Conservation (phyloP, 345 rosid genomes). For the Rubroshorea leprosula region DNA sequence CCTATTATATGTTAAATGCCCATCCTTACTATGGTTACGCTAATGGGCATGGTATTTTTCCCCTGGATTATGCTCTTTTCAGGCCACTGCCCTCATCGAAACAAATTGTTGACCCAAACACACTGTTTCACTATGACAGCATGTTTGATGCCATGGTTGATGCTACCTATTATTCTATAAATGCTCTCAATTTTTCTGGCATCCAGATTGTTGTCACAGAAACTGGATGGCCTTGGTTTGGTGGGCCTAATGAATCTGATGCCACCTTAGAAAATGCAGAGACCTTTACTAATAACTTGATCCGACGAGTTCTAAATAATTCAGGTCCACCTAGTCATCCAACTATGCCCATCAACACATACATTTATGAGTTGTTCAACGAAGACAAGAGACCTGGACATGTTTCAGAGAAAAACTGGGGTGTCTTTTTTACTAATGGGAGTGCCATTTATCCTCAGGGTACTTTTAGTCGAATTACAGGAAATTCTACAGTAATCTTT, state of each 20-base stretch:
- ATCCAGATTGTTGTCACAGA: constrained; percentile 80
- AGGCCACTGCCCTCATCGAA: constrained; percentile 64
- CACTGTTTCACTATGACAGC: constrained; percentile 80
- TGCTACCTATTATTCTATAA: constrained; percentile 89
- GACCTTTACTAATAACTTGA: constrained; percentile 68
- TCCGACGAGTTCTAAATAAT: constrained; percentile 61
- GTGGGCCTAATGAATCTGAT: constrained; percentile 70
- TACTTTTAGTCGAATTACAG: constrained; percentile 21
- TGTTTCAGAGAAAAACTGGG: constrained; percentile 81
- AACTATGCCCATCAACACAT: constrained; percentile 56
- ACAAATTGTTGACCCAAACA: constrained; percentile 98
- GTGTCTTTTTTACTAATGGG: constrained; percentile 73
- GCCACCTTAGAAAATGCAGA: constrained; percentile 71
- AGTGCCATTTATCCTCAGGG: constrained; percentile 58
- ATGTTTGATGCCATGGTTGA: constrained; percentile 99
- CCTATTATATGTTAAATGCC: constrained; percentile 86
- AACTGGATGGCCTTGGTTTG: constrained; percentile 97
- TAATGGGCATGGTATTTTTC: constrained; percentile 76
- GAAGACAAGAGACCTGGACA: constrained; percentile 82
- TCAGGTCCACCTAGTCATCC: constrained; percentile 93
- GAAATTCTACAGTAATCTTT: constrained; percentile 50
- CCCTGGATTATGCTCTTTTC: constrained; percentile 84
- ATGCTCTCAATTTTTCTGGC: constrained; percentile 57
- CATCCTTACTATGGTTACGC: constrained; percentile 93
- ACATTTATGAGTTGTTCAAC: constrained; percentile 82